Evolutionary conservation across 73 alveolate species (phyloP), one percentile per base, ranked within the genome.

Genomic region (Paramecium pentaurelia): DNA sequence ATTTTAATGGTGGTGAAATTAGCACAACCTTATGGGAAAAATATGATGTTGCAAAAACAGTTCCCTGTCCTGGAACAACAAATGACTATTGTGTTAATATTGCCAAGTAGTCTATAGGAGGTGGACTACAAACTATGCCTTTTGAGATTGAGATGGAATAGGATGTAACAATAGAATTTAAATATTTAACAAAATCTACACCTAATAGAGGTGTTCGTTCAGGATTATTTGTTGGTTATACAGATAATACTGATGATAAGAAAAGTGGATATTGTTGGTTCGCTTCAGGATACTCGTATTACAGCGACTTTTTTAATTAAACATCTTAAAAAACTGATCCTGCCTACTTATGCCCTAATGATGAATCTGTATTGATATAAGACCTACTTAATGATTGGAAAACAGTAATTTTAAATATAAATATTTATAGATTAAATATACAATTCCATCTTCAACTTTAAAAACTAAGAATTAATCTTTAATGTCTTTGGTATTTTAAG

Each of bases 371-470:
- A 2, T 40, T 80, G 25, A 80, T 80, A 10, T 45, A 42, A 42
- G 91, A 80, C 27, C 58, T 80, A 14, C 42, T 28, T 3, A 64
- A 80, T 80, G 38, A 32, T n/a, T 80, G 91, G 91, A 80, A 80
- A 80, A 80, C 75, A 1, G 91, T 80, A 80, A n/a, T 54, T 18
- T 45, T 11, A 6, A 80, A 25, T 45, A 20, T 14, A 45, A 45
- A 44, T 14, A 18, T 12, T 75, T 75, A 6, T 80, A 80, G 91
- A 49, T 80, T 80, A 49, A 45, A 80, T 80, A 27, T 22, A 80
- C 91, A 42, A 80, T 80, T 45, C 91, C 91, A 0, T 34, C 87
- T 0, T 1, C 8, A 2, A 30, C 40, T 11, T 38, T 73, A 64
- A 64, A 12, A 32, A 27, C 30, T 28, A 64, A 64, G 47, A 32